Evolutionary conservation across 1,284 basidiomycete species (phyloP).

Genomic region (Neonothopanus nambi): DNA sequence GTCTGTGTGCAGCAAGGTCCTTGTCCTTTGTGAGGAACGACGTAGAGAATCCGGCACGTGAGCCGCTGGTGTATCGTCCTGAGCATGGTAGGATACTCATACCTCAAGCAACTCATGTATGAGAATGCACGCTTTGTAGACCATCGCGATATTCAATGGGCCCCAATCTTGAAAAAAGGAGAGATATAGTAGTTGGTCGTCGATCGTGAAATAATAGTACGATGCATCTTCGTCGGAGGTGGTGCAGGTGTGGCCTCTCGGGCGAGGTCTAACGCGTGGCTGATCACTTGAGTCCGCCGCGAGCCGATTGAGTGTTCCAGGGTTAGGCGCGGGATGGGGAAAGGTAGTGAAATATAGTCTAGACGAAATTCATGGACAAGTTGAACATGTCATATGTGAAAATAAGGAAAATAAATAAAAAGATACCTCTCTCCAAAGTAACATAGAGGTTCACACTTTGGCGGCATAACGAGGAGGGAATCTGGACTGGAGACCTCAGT

Average conservation of each 20-base stretch:
- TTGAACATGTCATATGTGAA: no score
- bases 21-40: conserved; percentile 53
- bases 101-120: conserved; percentile 90
- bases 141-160: conserved; percentile 89
- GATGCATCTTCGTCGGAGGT: conserved; percentile 68
- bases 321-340: conserved; percentile 64
- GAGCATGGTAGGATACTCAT: conserved; percentile 20
- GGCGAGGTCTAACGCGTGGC: conserved; percentile 60
- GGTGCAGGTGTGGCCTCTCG: conserved; percentile 55
- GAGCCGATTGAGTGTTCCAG: conserved; percentile 61
- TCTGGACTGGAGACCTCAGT: conserved; percentile 4
- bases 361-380: conserved; percentile 6
- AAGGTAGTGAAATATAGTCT: conserved; percentile 86
- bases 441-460: conserved; percentile 72
- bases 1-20: conserved; percentile 62
- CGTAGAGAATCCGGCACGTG: conserved; percentile 30
- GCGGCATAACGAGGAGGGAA: conserved; percentile 39
- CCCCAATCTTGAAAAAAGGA: conserved; percentile 97
- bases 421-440: conserved; percentile 72
- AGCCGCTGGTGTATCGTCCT: conserved; percentile 29
- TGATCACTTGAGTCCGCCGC: conserved; percentile 48
- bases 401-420: conserved; percentile 11
- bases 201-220: conserved; percentile 87
- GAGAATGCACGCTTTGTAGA: conserved; percentile 92
- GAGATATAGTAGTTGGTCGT: conserved; percentile 90